Evolutionary conservation across 108 stramenopile genomes (phyloP).

Genomic region (Cyclotella atomus): DNA sequence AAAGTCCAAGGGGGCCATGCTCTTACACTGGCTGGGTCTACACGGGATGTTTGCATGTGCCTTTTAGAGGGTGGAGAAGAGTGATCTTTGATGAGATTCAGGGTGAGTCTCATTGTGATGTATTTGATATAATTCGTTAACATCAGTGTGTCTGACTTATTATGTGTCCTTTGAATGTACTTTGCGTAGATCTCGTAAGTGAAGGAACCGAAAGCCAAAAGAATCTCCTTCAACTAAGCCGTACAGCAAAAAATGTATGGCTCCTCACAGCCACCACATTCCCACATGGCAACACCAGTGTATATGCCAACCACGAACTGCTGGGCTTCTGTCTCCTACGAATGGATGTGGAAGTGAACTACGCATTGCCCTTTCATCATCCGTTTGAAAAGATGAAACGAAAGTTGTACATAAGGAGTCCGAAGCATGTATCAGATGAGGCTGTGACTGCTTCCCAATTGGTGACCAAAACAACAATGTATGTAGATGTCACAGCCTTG

Average conservation of each 20-base stretch:
- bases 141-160: too few relatives aligned
- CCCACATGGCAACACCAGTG: conserved; percentile 30
- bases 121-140: too few relatives aligned
- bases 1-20: conserved; percentile 30
- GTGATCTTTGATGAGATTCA: conserved; percentile 47
- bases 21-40: conserved; percentile 35
- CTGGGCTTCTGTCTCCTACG: conserved; percentile 36
- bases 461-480: conserved; percentile 19
- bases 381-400: conserved; percentile 44
- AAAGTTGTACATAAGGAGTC: conserved; percentile 36
- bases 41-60: conserved; percentile 27
- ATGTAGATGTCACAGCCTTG: conserved; percentile 25
- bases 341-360: conserved; percentile 34
- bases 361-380: conserved; percentile 14
- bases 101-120: conserved; percentile 6
- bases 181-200: conserved; percentile 15
- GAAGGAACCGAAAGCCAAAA: conserved; percentile 33
- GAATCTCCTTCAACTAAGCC: conserved; percentile 37
- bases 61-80: conserved; percentile 31
- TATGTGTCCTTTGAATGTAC: not conserved
- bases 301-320: conserved; percentile 37
- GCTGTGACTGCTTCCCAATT: conserved; percentile 29
- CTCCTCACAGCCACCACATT: conserved; percentile 32
- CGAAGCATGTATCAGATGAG: conserved; percentile 41
- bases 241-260: conserved; percentile 39